phyloP scores from a whole-genome alignment of 805 yeast species.

The Starmerella kuoi region DNA sequence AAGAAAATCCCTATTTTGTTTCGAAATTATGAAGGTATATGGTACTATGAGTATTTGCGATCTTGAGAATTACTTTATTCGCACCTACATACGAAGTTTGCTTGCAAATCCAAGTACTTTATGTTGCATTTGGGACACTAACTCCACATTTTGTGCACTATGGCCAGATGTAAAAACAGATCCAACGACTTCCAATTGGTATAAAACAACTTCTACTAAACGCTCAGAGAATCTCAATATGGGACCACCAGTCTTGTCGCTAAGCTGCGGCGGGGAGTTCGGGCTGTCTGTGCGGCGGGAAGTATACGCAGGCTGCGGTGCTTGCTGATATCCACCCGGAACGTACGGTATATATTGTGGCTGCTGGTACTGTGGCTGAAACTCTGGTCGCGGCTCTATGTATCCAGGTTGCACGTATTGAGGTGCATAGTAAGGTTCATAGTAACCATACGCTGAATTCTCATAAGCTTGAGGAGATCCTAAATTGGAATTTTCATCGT shows the following conservation, averaged over 20 bases:
- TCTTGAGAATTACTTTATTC: no score
- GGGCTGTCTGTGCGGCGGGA: no score
- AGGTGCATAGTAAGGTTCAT: background rate
- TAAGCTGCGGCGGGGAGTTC: no score
- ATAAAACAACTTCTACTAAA: slow-evolving; percentile 7
- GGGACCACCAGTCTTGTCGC: background rate
- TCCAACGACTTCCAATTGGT: slow-evolving; percentile 13
- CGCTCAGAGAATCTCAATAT: slow-evolving; percentile 6
- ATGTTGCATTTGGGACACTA: background rate
- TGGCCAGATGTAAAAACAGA: slow-evolving; percentile 1
- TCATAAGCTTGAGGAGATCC: no score
- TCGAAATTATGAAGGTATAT: no score
- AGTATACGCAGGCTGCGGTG: no score
- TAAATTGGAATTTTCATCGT: no score
- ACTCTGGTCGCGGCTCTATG: no score
- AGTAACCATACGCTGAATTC: no score
- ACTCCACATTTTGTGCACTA: background rate
- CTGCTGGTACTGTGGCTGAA: no score
- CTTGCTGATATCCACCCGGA: background rate
- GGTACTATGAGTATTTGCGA: no score
- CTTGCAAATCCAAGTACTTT: background rate
- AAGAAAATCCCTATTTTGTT: no score
- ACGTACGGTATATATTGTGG: background rate
- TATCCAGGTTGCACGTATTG: slow-evolving; percentile 3
- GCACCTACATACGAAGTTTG: background rate